Percentiles rank a stretch among this genome's conserved stretches.
Conservation (phyloP, 2,329 filamentous ascomycete species). For the Aspergillus jensenii region DNA sequence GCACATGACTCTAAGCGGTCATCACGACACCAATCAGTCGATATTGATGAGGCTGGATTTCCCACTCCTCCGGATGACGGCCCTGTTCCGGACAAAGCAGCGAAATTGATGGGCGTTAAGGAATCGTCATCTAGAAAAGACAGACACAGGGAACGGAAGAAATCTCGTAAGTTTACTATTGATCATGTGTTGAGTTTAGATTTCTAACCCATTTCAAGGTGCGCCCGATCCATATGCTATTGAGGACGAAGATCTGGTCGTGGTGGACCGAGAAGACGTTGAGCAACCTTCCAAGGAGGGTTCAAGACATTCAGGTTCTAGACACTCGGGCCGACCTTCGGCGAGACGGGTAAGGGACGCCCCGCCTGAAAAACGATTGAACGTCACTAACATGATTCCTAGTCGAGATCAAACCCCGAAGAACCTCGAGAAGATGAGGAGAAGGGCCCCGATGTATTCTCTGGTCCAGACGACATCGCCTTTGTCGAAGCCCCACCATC, state of each 20-base stretch:
- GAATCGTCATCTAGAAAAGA: conserved; percentile 45
- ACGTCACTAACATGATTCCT: neutral
- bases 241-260: conserved; percentile 63
- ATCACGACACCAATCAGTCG: conserved; percentile 68
- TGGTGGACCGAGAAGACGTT: conserved; percentile 54
- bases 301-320: conserved; percentile 29
- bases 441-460: conserved; percentile 44
- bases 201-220: conserved; percentile 17
- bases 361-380: neutral
- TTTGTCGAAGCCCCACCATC: conserved; percentile 50
- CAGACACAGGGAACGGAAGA: conserved; percentile 54
- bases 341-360: conserved; percentile 37
- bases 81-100: conserved; percentile 71
- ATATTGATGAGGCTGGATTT: conserved; percentile 62
- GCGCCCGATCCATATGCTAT: conserved; percentile 61
- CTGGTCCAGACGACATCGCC: conserved; percentile 51
- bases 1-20: conserved; percentile 53
- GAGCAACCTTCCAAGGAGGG: conserved; percentile 33
- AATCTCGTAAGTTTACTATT: conserved; percentile 28
- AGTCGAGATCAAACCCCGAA: conserved; percentile 35
- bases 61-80: conserved; percentile 70
- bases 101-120: conserved; percentile 68
- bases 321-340: conserved; percentile 34
- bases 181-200: neutral
- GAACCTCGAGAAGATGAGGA: conserved; percentile 50